Base-by-base conservation (phyloP, 2,329 filamentous ascomycete genomes). In the Colletotrichum karsti region DNA sequence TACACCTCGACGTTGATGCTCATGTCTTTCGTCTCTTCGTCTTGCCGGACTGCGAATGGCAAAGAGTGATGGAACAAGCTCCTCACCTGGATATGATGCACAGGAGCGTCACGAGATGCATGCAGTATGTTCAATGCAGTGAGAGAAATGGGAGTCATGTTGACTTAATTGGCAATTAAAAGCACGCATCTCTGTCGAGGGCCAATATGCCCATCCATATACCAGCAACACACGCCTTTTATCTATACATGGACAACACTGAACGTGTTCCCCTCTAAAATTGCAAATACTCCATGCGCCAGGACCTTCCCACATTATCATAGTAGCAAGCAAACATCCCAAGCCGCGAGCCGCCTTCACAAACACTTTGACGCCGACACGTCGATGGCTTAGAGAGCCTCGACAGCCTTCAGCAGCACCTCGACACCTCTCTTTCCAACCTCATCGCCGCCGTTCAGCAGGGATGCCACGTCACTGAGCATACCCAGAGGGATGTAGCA, bases 401-500 rank as follows among this genome's bases (percentile, higher is more conserved):
- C 88, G 71, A 92, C 90, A 22, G 88, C 88, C 70, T 81, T 84
- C 64, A 90, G 77, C 69, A 92, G 79, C 5, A 91, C 89, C 63
- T 89, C 84, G 26, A 92, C 71, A 1, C 87, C 87, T 48, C 81
- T 81, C n/a, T 82, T 79, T 8, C 78, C 79, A 37, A 90, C 75
- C 20, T 84, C 85, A 1, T 80, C 80, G 33, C 83, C 78, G 44
- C 90, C 89, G 37, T 90, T 90, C 26, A 98, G 81, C 63, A 96
- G 81, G 81, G 91, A 92, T 5, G 92, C 91, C 46, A 98, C 86
- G 83, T 98, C 95, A 76, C 95, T 98, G 77, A 96, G 87, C 73
- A 97, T 82, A 0, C 95, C 95, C 15, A 98, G 81, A 0, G 94
- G 94, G 63, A 98, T 89, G 74, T 95, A 95, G 53, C 91, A 93